A percentile compares a stretch with the other conserved stretches of the same genome.
Conservation (phyloP, 306 rosid genomes). For the Malus fusca region DNA sequence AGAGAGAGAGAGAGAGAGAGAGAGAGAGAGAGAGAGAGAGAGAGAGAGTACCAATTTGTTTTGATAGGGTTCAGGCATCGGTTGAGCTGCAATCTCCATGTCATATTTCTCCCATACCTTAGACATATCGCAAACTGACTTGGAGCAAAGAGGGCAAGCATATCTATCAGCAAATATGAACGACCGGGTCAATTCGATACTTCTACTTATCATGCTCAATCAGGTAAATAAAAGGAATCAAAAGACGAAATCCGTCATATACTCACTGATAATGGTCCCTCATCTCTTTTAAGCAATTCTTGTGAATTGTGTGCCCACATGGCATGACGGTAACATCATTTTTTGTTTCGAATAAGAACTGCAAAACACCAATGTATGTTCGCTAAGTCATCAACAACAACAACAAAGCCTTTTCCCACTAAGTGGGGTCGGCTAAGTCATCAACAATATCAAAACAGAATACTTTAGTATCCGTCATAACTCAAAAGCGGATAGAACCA, state of each 20-base stretch:
- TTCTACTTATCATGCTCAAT: not conserved
- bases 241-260: not conserved
- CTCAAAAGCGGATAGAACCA: not conserved
- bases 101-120: slow-evolving; percentile 83
- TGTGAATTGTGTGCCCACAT: slow-evolving; percentile 84
- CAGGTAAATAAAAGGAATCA: not conserved
- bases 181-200: not conserved
- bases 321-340: slow-evolving; percentile 58
- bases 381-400: slow-evolving; percentile 1
- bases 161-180: slow-evolving; percentile 35
- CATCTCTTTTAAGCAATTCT: slow-evolving; percentile 74
- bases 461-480: not conserved
- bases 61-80: slow-evolving; percentile 54
- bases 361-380: slow-evolving; percentile 25
- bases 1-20: not conserved
- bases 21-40: not conserved
- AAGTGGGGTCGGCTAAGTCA: not conserved
- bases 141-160: slow-evolving; percentile 85
- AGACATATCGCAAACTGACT: slow-evolving; percentile 87
- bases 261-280: slow-evolving; percentile 75
- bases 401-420: too few species aligned
- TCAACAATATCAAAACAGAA: not conserved
- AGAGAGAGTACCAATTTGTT: slow-evolving; percentile 44
- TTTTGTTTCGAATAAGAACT: slow-evolving; percentile 69
- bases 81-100: slow-evolving; percentile 72